Evolutionary conservation across 495 filamentous ascomycete species (phyloP), one percentile per base, ranked within the genome.

Genomic region (Diplogelasinospora grovesii): DNA sequence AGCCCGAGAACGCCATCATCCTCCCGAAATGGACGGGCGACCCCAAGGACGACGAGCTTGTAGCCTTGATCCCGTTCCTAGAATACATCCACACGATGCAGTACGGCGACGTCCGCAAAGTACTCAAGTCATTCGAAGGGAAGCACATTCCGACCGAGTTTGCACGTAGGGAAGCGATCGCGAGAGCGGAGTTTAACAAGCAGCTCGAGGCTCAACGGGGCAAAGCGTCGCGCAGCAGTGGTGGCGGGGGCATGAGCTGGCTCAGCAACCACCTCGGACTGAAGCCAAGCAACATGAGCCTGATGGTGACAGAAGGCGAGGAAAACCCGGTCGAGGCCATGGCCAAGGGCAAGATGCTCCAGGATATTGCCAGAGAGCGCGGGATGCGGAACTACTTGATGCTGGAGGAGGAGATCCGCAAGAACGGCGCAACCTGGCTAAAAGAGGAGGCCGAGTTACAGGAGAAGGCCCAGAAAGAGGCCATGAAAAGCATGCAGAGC

Each of bases 51-150:
- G 82, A 78, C 50, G 85, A 84, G 19, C 79, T 98, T 9, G 85
- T 98, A 23, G 74, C 80, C 5, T 65, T 95, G 27, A 90, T 98
- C 29, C 90, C 93, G 7, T 93, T 98, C 77, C 78, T 98, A 21
- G 92, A 98, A 66, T 95, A 93, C 62, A 76, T 97, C 44, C 85
- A 86, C 36, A 85, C 86, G n/a, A 94, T 97, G 86, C 80, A 83
- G 38, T 82, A 84, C 46, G 69, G 75, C 19, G 93, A 98, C 50
- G 84, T 89, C 14, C 82, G 92, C 16, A 74, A 81, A 25, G 81
- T 92, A 14, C 67, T 98, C 57, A 83, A 86, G 54, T 89, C 85
- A 4, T 97, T 94, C 56, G 78, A 89, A 29, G 89, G 89, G 45
- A 81, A 74, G 41, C 66, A 83, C 50, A 94, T 98, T 43, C 86